A percentile compares a stretch with the other conserved stretches of the same genome.
These are phyloP conservation scores for Mychonastes homosphaera DNA, from an alignment of 139 green algal species.

Conservation along the genomic window DNA sequence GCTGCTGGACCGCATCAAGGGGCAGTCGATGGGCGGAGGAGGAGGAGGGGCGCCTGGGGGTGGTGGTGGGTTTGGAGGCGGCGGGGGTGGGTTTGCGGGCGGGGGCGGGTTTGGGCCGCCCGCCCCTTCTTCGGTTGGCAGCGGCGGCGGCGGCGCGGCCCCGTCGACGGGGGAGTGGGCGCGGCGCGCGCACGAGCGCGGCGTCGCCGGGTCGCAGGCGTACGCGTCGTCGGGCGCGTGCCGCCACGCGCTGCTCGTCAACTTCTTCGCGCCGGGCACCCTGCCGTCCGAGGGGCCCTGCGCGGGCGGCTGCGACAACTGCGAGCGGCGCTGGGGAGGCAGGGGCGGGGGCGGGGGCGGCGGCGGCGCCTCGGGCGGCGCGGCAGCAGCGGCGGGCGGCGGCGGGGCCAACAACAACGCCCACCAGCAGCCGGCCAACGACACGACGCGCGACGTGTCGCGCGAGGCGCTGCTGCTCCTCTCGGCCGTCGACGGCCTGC, in stretches of 20 bases:
- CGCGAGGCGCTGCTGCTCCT: slow-evolving; percentile 20
- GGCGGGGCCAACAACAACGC: too few species aligned
- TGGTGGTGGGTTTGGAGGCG: too few species aligned
- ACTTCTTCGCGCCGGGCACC: slow-evolving; percentile 24
- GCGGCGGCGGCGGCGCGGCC: neutral
- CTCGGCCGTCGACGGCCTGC: slow-evolving; percentile 14
- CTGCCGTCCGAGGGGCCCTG: slow-evolving; percentile 19
- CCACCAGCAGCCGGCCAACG: too few species aligned
- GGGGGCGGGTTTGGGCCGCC: too few species aligned
- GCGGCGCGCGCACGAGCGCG: neutral
- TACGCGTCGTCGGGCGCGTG: slow-evolving; percentile 14
- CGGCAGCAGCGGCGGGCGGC: neutral
- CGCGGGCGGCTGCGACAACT: slow-evolving; percentile 27
- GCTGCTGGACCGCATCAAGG: slow-evolving; percentile 19
- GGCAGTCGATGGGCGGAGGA: too few species aligned
- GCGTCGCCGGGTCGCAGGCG: neutral
- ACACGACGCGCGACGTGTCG: slow-evolving; percentile 3
- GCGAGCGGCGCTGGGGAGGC: slow-evolving; percentile 12
- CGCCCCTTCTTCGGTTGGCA: too few species aligned
- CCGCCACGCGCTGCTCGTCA: slow-evolving; percentile 33
- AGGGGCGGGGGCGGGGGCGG: neutral
- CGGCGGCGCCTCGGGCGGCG: neutral
- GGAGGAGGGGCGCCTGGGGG: too few species aligned
- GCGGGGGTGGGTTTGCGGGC: too few species aligned
- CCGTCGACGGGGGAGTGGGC: slow-evolving; percentile 17